Evolutionary conservation across 768 basidiomycete genomes (phyloP).

Genomic region (Sporobolomyces roseus): DNA sequence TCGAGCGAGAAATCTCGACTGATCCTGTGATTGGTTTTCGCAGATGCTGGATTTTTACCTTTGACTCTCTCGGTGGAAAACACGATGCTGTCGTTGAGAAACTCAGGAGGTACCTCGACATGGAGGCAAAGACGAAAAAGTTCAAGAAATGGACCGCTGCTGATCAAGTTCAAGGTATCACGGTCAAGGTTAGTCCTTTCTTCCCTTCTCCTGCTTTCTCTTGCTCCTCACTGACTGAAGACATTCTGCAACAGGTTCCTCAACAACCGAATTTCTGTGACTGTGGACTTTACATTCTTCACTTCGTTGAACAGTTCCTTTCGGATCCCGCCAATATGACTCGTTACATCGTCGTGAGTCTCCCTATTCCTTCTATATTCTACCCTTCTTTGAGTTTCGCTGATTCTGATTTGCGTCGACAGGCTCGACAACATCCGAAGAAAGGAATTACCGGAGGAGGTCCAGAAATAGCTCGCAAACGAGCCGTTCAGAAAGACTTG

Average conservation of each 20-base stretch:
- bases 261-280: constrained; percentile 83
- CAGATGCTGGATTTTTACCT: constrained; percentile 72
- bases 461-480: background rate
- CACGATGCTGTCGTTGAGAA: constrained; percentile 64
- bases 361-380: background rate
- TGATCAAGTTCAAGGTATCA: constrained; percentile 44
- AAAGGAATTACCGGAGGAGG: background rate
- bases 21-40: background rate
- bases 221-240: background rate
- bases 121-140: constrained; percentile 60
- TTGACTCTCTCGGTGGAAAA: constrained; percentile 79
- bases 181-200: constrained; percentile 52
- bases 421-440: background rate
- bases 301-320: constrained; percentile 77
- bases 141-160: constrained; percentile 49
- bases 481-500: background rate
- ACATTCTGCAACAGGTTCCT: constrained; percentile 63
- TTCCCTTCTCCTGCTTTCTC: background rate
- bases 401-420: background rate
- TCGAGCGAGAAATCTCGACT: background rate
- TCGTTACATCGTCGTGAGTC: background rate
- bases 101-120: constrained; percentile 63
- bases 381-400: background rate
- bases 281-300: constrained; percentile 86
- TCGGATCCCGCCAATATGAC: constrained; percentile 53